Conservation (phyloP, 805 yeast genomes). For the Yamadazyma akitaensis region DNA sequence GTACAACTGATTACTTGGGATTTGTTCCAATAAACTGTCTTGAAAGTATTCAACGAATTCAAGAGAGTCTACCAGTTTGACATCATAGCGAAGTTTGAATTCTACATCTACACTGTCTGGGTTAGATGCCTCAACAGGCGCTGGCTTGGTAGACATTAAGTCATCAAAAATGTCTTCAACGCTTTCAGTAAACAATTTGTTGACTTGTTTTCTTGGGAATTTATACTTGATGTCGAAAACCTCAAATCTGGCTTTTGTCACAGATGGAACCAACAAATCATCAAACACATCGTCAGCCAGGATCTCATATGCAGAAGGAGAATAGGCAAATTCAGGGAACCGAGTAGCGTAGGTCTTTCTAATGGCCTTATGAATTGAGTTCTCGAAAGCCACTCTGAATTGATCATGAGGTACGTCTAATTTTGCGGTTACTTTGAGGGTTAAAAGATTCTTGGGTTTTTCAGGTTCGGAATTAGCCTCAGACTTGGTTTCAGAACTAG, state of each 20-base stretch:
- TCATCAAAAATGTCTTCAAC: constrained; percentile 28
- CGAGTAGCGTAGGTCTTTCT: constrained; percentile 28
- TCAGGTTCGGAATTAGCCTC: constrained; percentile 2
- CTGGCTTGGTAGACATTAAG: constrained; percentile 24
- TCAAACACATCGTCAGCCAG: constrained; percentile 33
- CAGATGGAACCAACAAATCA: constrained; percentile 36
- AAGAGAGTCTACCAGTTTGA: constrained; percentile 31
- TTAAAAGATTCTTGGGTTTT: constrained; percentile 28
- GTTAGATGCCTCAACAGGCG: not conserved
- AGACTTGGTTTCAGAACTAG: constrained; percentile 5
- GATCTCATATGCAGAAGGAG: constrained; percentile 22
- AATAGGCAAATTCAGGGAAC: constrained; percentile 35
- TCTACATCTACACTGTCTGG: constrained; percentile 24
- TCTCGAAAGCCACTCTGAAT: constrained; percentile 30
- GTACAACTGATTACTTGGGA: constrained; percentile 18
- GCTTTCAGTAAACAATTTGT: not conserved
- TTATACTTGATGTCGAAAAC: constrained; percentile 26
- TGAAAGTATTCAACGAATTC: constrained; percentile 35
- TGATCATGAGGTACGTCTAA: constrained; percentile 24
- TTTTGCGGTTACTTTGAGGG: constrained; percentile 23
- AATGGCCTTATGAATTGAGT: constrained; percentile 28
- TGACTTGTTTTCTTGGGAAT: constrained; percentile 15
- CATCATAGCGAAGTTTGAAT: constrained; percentile 32
- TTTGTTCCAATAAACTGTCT: constrained; percentile 29
- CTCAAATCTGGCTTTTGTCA: constrained; percentile 33